phyloP scores from a whole-genome alignment of 495 filamentous ascomycete genomes.

The Penicillium antarcticum region DNA sequence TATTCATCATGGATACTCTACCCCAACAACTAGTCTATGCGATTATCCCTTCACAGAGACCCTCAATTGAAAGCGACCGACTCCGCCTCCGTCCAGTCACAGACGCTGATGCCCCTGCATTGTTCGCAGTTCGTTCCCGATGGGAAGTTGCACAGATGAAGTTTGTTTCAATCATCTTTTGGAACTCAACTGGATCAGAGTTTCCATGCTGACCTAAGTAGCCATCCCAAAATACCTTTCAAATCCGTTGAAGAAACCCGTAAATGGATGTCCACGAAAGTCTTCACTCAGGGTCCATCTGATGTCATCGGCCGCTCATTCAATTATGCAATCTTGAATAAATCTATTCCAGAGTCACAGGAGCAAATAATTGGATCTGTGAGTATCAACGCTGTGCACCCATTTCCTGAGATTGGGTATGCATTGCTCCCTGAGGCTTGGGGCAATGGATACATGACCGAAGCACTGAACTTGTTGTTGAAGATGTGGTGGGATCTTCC shows the following conservation, averaged over 20 bases:
- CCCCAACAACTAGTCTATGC: slow-evolving; percentile 13
- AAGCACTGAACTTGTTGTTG: slow-evolving; percentile 23
- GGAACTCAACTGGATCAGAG: background rate
- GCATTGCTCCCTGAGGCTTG: slow-evolving; percentile 23
- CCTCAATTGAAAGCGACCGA: slow-evolving; percentile 19
- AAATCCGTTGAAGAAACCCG: slow-evolving; percentile 17
- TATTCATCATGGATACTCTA: background rate
- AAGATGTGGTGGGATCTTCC: slow-evolving; percentile 24
- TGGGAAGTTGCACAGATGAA: slow-evolving; percentile 21
- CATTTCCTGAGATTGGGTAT: slow-evolving; percentile 32
- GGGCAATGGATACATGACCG: slow-evolving; percentile 35
- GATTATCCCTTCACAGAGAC: slow-evolving; percentile 2
- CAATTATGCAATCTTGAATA: slow-evolving; percentile 18
- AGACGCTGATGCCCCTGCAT: slow-evolving; percentile 11
- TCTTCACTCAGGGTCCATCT: slow-evolving; percentile 12
- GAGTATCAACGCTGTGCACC: slow-evolving; percentile 14
- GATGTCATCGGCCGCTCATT: slow-evolving; percentile 20
- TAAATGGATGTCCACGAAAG: slow-evolving; percentile 18
- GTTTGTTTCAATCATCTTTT: background rate
- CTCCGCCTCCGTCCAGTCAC: slow-evolving; percentile 17
- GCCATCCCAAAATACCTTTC: slow-evolving; percentile 19
- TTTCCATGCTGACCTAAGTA: background rate
- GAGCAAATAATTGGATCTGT: slow-evolving; percentile 20
- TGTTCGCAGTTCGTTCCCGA: slow-evolving; percentile 15
- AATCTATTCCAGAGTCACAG: slow-evolving; percentile 12